phyloP scores from a whole-genome alignment of 2,329 filamentous ascomycete species.

The Hymenoscyphus salicellus region DNA sequence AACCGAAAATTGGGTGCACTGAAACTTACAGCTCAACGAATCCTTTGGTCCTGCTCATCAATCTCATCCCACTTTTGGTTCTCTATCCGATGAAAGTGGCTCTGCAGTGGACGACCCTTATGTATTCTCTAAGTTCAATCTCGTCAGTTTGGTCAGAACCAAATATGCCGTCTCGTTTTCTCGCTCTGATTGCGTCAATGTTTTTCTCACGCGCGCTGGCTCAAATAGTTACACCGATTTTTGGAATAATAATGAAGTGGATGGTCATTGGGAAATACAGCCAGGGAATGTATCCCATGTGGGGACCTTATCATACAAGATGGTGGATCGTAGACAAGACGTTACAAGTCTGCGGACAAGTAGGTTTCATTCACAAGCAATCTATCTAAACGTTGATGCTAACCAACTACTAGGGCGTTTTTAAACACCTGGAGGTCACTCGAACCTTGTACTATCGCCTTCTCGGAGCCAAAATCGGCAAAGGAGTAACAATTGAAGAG shows the following conservation, averaged over 20 bases:
- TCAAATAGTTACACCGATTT: not conserved
- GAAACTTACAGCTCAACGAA: not conserved
- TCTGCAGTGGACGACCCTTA: not conserved
- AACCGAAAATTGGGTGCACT: not conserved
- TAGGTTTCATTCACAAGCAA: not conserved
- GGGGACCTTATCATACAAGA: constrained; percentile 55
- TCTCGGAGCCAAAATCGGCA: not conserved
- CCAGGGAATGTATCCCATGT: constrained; percentile 57
- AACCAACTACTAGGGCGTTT: not conserved
- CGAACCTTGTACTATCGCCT: not conserved
- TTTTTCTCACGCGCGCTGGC: not conserved
- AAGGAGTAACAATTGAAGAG: not conserved
- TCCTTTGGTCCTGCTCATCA: not conserved
- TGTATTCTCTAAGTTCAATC: not conserved
- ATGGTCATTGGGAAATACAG: constrained; percentile 51
- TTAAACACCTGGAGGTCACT: not conserved
- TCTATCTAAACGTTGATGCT: not conserved
- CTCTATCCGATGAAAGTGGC: not conserved
- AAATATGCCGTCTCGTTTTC: not conserved
- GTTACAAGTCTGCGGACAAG: constrained; percentile 45
- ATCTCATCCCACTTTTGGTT: not conserved
- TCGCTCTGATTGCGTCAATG: not conserved
- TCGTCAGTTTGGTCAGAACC: not conserved
- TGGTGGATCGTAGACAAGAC: constrained; percentile 59
- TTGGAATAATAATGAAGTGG: constrained; percentile 46